Evolutionary conservation across 441 rosid genomes (phyloP), one percentile per base, ranked within the genome.

Genomic region (Hura crepitans): DNA sequence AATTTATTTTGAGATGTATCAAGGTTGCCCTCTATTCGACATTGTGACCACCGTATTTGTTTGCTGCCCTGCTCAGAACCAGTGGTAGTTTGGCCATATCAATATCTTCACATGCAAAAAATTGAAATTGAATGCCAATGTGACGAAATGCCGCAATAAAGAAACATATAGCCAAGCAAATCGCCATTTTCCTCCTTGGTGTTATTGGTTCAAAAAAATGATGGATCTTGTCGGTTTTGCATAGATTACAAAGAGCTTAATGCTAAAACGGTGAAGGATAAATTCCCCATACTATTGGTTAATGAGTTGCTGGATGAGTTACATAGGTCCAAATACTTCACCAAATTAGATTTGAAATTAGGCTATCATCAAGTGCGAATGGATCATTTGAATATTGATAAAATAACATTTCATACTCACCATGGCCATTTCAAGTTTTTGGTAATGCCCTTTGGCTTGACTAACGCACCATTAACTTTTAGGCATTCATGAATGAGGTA

Each of bases 1-100:
- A n/a, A n/a, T n/a, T n/a, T n/a, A n/a, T n/a, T 9, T 1, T 0
- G 6, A 0, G 4, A 13, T 2, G 6, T 18, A 9, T 0, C n/a
- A 0, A 17, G 11, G 10, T 14, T 9, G 13, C 35, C 28, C 13
- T 31, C 45, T n/a, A 4, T 11, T 11, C 45, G 6, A 11, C 12
- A 0, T 25, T 11, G 0, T 2, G 0, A 10, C 27, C 0, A 0
- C 28, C 39, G 4, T 33, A 57, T 57, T 0, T 6, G 1, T 14
- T 27, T 30, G 7, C 35, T 12, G n/a, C 39, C 10, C 4, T n/a
- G 28, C 20, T 0, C 60, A 30, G 1, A 39, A 39, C 56, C 39
- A 0, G 4, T 65, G 0, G 18, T n/a, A 0, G 55, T 65, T 2
- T 8, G 13, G 0, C 56, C 68, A 2, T 45, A 65, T 23, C 2